Percentiles rank a stretch among this genome's conserved stretches.
phyloP scores from a whole-genome alignment of 176 grass and related monocot genomes.

The Carex pumila region DNA sequence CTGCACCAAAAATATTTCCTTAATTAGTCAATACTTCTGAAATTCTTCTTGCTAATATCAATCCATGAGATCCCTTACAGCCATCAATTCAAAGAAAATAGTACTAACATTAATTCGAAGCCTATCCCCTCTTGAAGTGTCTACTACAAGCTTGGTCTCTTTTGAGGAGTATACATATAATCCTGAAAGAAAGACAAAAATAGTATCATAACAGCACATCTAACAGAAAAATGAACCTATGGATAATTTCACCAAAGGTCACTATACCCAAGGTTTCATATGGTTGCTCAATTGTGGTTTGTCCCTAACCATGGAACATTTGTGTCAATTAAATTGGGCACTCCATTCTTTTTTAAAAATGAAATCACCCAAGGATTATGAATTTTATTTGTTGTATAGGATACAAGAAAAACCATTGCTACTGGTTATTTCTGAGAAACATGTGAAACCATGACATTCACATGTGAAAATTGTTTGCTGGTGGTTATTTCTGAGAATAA shows the following conservation, averaged over 20 bases:
- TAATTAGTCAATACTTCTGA: neutral
- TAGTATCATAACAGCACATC: neutral
- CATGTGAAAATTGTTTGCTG: neutral
- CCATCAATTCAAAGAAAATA: neutral
- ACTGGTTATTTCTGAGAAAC: neutral
- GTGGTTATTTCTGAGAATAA: neutral
- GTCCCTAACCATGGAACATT: neutral
- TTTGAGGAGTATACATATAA: conserved; percentile 86
- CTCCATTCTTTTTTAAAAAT: neutral
- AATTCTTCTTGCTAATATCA: neutral
- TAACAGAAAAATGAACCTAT: neutral
- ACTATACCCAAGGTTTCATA: neutral
- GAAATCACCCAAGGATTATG: neutral
- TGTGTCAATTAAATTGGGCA: neutral
- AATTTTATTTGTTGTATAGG: neutral
- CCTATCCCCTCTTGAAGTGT: conserved; percentile 96
- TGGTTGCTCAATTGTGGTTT: neutral
- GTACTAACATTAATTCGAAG: conserved; percentile 85
- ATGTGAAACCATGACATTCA: neutral
- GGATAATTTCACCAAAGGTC: neutral
- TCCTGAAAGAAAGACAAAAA: conserved; percentile 39
- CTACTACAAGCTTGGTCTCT: conserved; percentile 90
- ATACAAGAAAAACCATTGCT: neutral
- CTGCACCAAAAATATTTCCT: conserved; percentile 47
- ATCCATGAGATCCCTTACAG: neutral